phyloP scores from a whole-genome alignment of 352 stramenopile species.

The Peronosclerospora sorghi region DNA sequence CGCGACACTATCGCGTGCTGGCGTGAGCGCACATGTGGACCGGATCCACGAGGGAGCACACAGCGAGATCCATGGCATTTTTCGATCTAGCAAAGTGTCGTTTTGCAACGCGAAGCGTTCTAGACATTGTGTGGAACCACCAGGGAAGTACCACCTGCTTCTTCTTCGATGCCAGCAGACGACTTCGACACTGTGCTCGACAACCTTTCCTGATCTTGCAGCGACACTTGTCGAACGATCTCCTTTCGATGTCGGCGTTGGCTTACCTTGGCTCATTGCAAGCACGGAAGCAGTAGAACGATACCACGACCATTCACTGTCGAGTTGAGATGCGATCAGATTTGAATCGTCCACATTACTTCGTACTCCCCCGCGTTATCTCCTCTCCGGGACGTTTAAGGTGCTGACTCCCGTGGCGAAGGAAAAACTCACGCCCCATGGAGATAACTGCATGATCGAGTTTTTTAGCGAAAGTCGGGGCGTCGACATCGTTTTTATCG shows the following conservation, averaged over 20 bases:
- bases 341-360: slow-evolving; percentile 18
- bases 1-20: slow-evolving; percentile 15
- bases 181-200: slow-evolving; percentile 21
- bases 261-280: slow-evolving; percentile 33
- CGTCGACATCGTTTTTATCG: slow-evolving; percentile 1
- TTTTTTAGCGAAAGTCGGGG: slow-evolving; percentile 30
- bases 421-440: slow-evolving; percentile 66
- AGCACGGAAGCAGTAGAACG: slow-evolving; percentile 15
- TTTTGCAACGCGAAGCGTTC: slow-evolving; percentile 16
- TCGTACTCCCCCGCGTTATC: slow-evolving; percentile 18
- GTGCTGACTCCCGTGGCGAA: slow-evolving; percentile 72
- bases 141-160: slow-evolving; percentile 9
- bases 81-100: slow-evolving; percentile 25
- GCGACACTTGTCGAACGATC: slow-evolving; percentile 25
- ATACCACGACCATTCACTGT: slow-evolving; percentile 14
- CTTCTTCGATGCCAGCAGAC: slow-evolving; percentile 19
- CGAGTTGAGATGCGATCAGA: slow-evolving; percentile 21
- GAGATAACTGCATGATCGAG: slow-evolving; percentile 69
- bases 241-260: slow-evolving; percentile 21
- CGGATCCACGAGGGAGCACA: slow-evolving; percentile 6
- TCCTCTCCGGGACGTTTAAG: slow-evolving; percentile 40
- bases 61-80: slow-evolving; percentile 31
- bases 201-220: slow-evolving; percentile 24
- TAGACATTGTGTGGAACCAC: slow-evolving; percentile 31
- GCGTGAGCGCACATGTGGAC: slow-evolving; percentile 5